These are phyloP conservation scores for Cytospora leucostoma DNA, from an alignment of 2,329 filamentous ascomycete genomes.

Conservation along the genomic window DNA sequence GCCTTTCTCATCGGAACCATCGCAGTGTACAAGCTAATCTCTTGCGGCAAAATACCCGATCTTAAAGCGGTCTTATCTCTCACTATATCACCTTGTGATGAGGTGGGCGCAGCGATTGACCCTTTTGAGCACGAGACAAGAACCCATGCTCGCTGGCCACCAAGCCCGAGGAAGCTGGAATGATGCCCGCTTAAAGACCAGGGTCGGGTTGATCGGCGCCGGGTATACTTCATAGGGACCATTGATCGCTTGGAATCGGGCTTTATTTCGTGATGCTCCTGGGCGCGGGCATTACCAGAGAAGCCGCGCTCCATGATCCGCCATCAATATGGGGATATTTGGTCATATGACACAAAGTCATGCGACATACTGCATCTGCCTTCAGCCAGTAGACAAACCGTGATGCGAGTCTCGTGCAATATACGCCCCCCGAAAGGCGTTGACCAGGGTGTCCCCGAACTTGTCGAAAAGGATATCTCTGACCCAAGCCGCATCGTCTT, in stretches of 20 bases:
- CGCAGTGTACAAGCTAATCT: neutral
- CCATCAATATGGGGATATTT: neutral
- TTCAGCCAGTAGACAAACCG: slow-evolving; percentile 2
- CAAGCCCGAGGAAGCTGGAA: no score
- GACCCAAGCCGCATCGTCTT: slow-evolving; percentile 45
- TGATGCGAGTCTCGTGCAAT: slow-evolving; percentile 1
- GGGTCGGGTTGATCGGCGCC: neutral
- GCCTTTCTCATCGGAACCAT: neutral
- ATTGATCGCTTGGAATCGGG: neutral
- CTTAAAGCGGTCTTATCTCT: neutral
- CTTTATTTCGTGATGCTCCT: neutral
- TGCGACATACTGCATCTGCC: neutral
- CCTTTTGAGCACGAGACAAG: neutral
- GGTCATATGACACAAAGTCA: neutral
- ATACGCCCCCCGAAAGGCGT: slow-evolving; percentile 5
- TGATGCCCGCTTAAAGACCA: neutral
- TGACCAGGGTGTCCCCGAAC: slow-evolving; percentile 15
- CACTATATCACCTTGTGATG: neutral
- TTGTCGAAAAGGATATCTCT: slow-evolving; percentile 37
- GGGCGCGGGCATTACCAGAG: neutral
- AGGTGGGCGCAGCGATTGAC: neutral
- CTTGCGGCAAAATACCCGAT: neutral
- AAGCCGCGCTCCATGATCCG: neutral
- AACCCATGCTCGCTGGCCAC: neutral
- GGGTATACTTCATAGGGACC: neutral